Conservation (phyloP, 2,329 filamentous ascomycete species). For the Colletotrichum filicis region DNA sequence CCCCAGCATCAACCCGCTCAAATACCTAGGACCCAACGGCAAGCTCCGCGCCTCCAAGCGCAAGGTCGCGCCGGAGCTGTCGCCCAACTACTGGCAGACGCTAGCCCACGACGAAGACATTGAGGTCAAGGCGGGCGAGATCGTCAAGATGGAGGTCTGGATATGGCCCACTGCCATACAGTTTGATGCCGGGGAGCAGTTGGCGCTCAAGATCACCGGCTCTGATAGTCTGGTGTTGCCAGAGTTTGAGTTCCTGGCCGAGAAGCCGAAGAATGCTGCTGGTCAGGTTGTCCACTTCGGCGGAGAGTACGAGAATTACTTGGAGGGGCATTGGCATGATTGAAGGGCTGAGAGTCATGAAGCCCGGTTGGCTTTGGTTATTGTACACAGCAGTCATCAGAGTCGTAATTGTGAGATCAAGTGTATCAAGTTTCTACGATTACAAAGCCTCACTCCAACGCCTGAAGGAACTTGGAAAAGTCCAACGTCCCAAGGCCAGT, state of each 20-base stretch:
- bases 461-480: constrained; percentile 11
- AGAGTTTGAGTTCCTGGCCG: background rate
- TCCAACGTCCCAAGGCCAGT: constrained; percentile 10
- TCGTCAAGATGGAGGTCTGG: constrained; percentile 2
- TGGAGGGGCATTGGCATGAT: background rate
- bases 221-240: background rate
- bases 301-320: background rate
- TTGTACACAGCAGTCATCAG: too few species aligned
- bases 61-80: background rate
- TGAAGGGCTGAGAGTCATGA: background rate
- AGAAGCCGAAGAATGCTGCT: background rate
- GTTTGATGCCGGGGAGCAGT: constrained; percentile 4
- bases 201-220: background rate
- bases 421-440: too few species aligned
- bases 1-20: constrained; percentile 13
- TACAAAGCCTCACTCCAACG: background rate
- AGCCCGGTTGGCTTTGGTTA: background rate
- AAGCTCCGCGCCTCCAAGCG: constrained; percentile 6
- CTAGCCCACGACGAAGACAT: constrained; percentile 1
- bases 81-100: background rate
- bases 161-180: constrained; percentile 12
- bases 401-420: too few species aligned
- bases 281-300: background rate
- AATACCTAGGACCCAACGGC: constrained; percentile 8
- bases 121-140: background rate